Percentiles rank a stretch among this genome's conserved stretches.
Evolutionary conservation across 2,329 filamentous ascomycete species (phyloP).

Genomic region (Penicillium vulpinum): DNA sequence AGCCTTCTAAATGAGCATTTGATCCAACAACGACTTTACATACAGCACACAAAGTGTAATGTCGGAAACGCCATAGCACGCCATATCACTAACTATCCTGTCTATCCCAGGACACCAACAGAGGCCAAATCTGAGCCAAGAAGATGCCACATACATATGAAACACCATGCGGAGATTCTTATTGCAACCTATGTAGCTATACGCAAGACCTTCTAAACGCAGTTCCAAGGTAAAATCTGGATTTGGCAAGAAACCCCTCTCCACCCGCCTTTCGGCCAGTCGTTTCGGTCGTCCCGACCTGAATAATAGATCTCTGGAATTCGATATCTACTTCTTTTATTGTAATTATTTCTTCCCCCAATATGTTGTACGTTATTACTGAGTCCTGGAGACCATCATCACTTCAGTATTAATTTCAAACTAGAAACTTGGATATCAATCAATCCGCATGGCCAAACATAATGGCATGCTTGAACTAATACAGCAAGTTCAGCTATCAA

Average conservation of each 20-base stretch:
- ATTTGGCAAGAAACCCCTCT: slow-evolving; percentile 1
- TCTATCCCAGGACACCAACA: background rate
- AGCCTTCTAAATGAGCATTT: background rate
- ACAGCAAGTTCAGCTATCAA: background rate
- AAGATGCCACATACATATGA: background rate
- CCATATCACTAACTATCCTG: slow-evolving; percentile 8
- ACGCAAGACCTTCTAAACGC: no score
- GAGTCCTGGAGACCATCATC: no score
- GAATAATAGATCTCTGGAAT: no score
- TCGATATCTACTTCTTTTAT: no score
- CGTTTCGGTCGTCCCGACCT: slow-evolving; percentile 23
- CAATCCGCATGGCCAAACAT: no score
- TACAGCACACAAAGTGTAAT: slow-evolving; percentile 21
- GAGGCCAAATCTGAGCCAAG: background rate
- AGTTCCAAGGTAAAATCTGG: slow-evolving; percentile 5
- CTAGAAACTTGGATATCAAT: no score
- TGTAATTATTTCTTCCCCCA: no score
- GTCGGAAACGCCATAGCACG: slow-evolving; percentile 26
- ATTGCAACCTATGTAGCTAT: no score
- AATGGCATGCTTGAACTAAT: no score
- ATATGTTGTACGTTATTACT: no score
- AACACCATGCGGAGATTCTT: background rate
- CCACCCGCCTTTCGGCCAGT: slow-evolving; percentile 15
- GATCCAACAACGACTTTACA: slow-evolving; percentile 2
- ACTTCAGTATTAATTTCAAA: no score